Percentiles rank a stretch among this genome's conserved stretches.
These are phyloP conservation scores for Cutaneotrichosporon spelunceum DNA, from an alignment of 1,284 basidiomycete genomes.

Conservation along the genomic window DNA sequence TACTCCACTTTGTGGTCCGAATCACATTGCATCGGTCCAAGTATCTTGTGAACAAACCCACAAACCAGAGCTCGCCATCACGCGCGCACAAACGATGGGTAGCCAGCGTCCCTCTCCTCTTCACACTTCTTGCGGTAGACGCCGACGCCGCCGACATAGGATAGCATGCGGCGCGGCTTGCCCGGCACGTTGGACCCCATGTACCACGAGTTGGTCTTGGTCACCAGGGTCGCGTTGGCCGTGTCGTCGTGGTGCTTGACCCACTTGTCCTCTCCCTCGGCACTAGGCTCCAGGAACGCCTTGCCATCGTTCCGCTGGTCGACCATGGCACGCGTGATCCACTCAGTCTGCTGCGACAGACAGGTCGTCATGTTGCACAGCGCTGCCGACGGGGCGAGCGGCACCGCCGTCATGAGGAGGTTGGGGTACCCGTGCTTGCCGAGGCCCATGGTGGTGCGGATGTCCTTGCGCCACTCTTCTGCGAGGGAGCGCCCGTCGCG, in stretches of 20 bases:
- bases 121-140: constrained; percentile 16
- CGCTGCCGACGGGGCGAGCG: constrained; percentile 16
- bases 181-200: constrained; percentile 22
- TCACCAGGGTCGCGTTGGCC: constrained; percentile 16
- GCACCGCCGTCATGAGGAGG: constrained; percentile 19
- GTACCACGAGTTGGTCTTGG: constrained; percentile 21
- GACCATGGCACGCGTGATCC: constrained; percentile 13
- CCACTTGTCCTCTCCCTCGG: constrained; percentile 18
- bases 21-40: neutral
- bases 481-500: constrained; percentile 9
- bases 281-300: constrained; percentile 13
- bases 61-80: neutral
- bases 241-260: constrained; percentile 17
- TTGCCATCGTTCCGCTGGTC: constrained; percentile 8
- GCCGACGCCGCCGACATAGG: constrained; percentile 22
- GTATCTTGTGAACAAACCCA: neutral
- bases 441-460: constrained; percentile 16
- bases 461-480: constrained; percentile 21
- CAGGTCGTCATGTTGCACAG: constrained; percentile 24
- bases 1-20: neutral
- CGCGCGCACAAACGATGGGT: constrained; percentile 17
- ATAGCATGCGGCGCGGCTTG: constrained; percentile 18
- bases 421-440: constrained; percentile 21
- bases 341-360: constrained; percentile 22
- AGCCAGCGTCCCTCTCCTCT: constrained; percentile 15